Percentiles rank a stretch among this genome's conserved stretches.
phyloP scores from a whole-genome alignment of 1,284 basidiomycete species.

The Coniferiporia sulphurascens region DNA sequence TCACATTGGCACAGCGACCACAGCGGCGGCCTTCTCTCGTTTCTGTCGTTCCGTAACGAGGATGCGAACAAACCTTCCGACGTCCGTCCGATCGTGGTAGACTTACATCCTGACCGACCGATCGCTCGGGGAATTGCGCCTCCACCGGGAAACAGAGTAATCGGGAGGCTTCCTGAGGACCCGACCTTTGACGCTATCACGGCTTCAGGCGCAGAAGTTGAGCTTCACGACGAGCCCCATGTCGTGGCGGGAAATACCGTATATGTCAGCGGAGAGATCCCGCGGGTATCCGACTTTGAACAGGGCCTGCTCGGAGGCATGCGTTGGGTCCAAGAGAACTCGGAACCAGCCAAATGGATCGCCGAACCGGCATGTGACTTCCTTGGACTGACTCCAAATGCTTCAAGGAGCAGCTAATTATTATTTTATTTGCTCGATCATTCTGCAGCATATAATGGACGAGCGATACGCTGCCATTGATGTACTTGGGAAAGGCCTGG shows the following conservation, averaged over 20 bases:
- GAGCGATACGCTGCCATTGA: conserved; percentile 76
- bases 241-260: conserved; percentile 53
- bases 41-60: conserved; percentile 41
- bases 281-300: conserved; percentile 64
- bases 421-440: neutral
- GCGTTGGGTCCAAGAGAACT: conserved; percentile 50
- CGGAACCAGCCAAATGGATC: conserved; percentile 46
- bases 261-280: conserved; percentile 79
- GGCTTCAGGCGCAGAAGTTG: conserved; percentile 48
- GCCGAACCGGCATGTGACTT: conserved; percentile 49
- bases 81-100: conserved; percentile 46
- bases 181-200: conserved; percentile 67
- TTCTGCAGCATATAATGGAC: conserved; percentile 65
- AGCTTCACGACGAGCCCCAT: conserved; percentile 55
- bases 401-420: conserved; percentile 1
- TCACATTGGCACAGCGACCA: conserved; percentile 87
- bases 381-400: neutral
- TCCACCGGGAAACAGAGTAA: conserved; percentile 50
- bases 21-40: conserved; percentile 66
- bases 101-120: conserved; percentile 74
- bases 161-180: conserved; percentile 59
- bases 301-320: conserved; percentile 61
- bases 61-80: neutral
- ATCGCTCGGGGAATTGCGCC: conserved; percentile 69
- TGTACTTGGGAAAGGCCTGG: conserved; percentile 71